A percentile compares a stretch with the other conserved stretches of the same genome.
phyloP scores from a whole-genome alignment of 2,329 filamentous ascomycete species.

The Lecanosticta acicola region DNA sequence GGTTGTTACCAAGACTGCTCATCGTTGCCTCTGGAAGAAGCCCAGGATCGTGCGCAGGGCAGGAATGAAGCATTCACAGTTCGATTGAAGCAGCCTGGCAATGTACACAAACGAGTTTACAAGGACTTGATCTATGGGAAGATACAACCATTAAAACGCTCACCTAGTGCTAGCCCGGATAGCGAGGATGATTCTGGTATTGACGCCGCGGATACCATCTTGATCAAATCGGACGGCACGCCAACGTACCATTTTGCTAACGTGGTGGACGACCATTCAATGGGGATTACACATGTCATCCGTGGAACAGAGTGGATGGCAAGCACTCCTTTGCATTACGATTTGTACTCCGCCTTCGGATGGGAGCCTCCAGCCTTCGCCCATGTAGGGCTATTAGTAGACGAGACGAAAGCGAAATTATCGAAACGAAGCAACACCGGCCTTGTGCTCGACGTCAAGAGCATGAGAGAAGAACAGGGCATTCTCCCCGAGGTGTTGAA shows the following conservation, averaged over 20 bases:
- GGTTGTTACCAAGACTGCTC: conserved; percentile 69
- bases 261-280: conserved; percentile 90
- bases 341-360: conserved; percentile 47
- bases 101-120: conserved; percentile 55
- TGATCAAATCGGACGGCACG: conserved; percentile 85
- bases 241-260: conserved; percentile 98
- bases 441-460: conserved; percentile 53
- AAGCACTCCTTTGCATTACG: conserved; percentile 75
- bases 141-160: conserved; percentile 43
- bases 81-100: conserved; percentile 61
- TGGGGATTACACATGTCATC: conserved; percentile 94
- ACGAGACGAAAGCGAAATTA: conserved; percentile 45
- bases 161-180: conserved; percentile 23
- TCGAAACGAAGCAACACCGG: conserved; percentile 66
- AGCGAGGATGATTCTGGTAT: conserved; percentile 32
- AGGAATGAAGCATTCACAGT: conserved; percentile 69
- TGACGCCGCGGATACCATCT: conserved; percentile 73
- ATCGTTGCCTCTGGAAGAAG: conserved; percentile 59
- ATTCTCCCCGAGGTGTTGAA: conserved; percentile 59
- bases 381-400: conserved; percentile 46
- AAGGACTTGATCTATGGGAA: conserved; percentile 74
- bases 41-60: conserved; percentile 59
- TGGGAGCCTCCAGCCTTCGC: conserved; percentile 46
- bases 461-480: conserved; percentile 52
- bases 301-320: conserved; percentile 95